phyloP scores from a whole-genome alignment of 2,329 filamentous ascomycete genomes.

The Diaporthe batatas region DNA sequence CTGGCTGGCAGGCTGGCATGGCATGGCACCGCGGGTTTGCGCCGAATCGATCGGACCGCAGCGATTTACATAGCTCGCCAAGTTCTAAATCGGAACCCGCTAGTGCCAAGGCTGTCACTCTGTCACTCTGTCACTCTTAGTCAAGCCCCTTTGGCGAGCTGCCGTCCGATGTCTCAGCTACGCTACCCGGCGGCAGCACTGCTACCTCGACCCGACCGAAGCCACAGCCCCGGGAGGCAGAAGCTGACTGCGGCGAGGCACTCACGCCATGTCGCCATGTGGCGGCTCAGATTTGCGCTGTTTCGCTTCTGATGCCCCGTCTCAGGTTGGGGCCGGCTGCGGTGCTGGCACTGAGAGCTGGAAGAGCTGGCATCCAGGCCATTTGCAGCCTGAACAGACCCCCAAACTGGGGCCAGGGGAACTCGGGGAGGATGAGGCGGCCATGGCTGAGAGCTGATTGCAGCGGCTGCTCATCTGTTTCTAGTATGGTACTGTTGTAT shows the following conservation, averaged over 20 bases:
- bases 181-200: not conserved
- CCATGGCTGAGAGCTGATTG: not conserved
- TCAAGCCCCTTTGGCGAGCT: constrained; percentile 6
- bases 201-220: constrained; percentile 8
- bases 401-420: constrained; percentile 19
- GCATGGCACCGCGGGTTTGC: not conserved
- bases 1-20: not conserved
- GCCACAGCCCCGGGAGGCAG: constrained; percentile 22
- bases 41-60: constrained; percentile 12
- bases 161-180: constrained; percentile 13
- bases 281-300: constrained; percentile 27
- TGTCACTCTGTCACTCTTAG: not conserved
- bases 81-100: constrained; percentile 26
- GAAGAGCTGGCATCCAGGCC: not conserved
- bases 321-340: constrained; percentile 24
- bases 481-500: not conserved
- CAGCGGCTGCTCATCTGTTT: not conserved
- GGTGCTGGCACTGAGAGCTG: not conserved
- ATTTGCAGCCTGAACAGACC: constrained; percentile 2
- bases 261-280: constrained; percentile 17
- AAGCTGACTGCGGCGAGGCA: constrained; percentile 30
- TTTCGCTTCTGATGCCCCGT: constrained; percentile 13
- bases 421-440: not conserved
- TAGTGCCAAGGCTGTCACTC: constrained; percentile 26
- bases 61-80: not conserved